These are phyloP conservation scores for Sedum album DNA, from an alignment of 164 flowering plant genomes.

Conservation along the genomic window DNA sequence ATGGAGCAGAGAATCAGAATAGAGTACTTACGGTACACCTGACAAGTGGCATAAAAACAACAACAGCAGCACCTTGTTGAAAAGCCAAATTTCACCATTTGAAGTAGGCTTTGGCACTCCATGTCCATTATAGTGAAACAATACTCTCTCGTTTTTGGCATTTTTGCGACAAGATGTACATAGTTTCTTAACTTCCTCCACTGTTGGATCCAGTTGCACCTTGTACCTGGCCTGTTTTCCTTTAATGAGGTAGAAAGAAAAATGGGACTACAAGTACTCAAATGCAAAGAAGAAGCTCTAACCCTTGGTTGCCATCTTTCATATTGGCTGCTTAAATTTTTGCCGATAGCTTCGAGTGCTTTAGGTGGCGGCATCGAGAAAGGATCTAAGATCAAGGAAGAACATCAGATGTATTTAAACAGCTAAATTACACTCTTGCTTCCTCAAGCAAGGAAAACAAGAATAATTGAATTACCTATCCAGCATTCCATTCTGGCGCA, in stretches of 20 bases:
- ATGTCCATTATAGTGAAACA: slow-evolving; percentile 97
- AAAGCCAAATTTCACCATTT: slow-evolving; percentile 98
- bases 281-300: slow-evolving; percentile 9
- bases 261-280: slow-evolving; percentile 10
- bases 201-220: slow-evolving; percentile 80
- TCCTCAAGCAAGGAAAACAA: background rate
- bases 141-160: slow-evolving; percentile 90
- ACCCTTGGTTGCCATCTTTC: slow-evolving; percentile 99
- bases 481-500: slow-evolving; percentile 99
- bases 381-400: slow-evolving; percentile 46
- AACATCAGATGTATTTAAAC: background rate
- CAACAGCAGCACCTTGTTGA: slow-evolving; percentile 59
- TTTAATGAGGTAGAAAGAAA: background rate
- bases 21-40: background rate
- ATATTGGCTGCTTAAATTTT: slow-evolving; percentile 63
- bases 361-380: slow-evolving; percentile 86
- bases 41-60: background rate
- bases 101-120: slow-evolving; percentile 96
- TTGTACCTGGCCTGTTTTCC: slow-evolving; percentile 72
- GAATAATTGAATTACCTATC: slow-evolving; percentile 52
- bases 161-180: slow-evolving; percentile 75
- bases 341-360: slow-evolving; percentile 86
- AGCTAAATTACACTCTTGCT: background rate
- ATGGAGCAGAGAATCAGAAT: background rate
- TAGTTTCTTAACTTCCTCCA: slow-evolving; percentile 91